These are phyloP conservation scores for Comarum palustre DNA, from an alignment of 306 rosid species.

Conservation along the genomic window DNA sequence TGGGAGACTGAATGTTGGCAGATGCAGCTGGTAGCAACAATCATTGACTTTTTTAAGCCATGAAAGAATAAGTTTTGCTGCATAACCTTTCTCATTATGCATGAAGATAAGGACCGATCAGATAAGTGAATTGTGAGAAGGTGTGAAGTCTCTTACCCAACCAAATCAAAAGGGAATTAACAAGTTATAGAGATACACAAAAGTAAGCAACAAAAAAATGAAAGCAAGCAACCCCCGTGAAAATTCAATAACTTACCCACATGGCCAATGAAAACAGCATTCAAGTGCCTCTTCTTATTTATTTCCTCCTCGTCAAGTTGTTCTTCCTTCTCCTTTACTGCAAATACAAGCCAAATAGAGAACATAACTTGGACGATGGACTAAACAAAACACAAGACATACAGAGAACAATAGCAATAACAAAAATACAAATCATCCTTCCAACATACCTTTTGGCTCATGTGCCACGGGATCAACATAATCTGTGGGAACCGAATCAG, in stretches of 20 bases:
- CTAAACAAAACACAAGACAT: not conserved
- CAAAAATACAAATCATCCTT: constrained; percentile 4
- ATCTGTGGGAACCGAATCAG: constrained; percentile 41
- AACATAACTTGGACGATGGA: not conserved
- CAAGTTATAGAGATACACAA: not conserved
- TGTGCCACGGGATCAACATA: constrained; percentile 27
- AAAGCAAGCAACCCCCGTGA: not conserved
- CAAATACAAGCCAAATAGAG: constrained; percentile 31
- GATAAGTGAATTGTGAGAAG: not conserved
- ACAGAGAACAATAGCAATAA: not conserved
- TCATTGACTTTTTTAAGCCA: not conserved
- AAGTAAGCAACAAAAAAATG: not conserved
- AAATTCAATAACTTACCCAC: constrained; percentile 61
- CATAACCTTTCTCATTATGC: not conserved
- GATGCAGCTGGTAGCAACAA: not conserved
- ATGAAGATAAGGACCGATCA: not conserved
- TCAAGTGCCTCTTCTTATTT: constrained; percentile 67
- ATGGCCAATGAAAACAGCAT: constrained; percentile 93
- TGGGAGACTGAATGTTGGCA: not conserved
- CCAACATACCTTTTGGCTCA: constrained; percentile 54
- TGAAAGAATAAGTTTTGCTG: not conserved
- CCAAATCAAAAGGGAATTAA: not conserved
- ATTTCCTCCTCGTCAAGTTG: constrained; percentile 32
- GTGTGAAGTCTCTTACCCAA: not conserved
- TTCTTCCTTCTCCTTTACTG: constrained; percentile 55